Percentiles rank a stretch among this genome's conserved stretches.
phyloP scores from a whole-genome alignment of 2,329 filamentous ascomycete species.

The Botrytis hyacinthi region DNA sequence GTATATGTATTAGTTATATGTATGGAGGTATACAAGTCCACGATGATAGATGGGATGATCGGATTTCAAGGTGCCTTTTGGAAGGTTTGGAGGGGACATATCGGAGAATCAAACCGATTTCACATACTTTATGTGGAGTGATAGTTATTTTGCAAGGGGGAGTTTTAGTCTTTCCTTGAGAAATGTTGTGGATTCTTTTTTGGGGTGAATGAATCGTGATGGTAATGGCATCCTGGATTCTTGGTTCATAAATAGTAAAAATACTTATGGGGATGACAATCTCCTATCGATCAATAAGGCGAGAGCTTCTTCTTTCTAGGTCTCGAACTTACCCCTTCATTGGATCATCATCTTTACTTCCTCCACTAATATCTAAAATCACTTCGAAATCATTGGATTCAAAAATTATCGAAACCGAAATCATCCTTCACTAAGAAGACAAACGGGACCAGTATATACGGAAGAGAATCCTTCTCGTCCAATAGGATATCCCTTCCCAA shows the following conservation, averaged over 20 bases:
- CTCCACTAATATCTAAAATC: background rate
- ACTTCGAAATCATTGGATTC: background rate
- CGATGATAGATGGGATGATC: slow-evolving; percentile 10
- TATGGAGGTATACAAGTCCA: background rate
- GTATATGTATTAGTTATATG: background rate
- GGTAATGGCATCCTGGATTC: background rate
- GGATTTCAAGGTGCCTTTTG: background rate
- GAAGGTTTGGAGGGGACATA: background rate
- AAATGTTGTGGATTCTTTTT: background rate
- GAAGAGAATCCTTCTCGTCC: background rate
- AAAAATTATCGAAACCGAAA: background rate
- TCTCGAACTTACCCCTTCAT: slow-evolving; percentile 7
- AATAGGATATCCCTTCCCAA: slow-evolving; percentile 15
- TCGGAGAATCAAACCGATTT: slow-evolving; percentile 1
- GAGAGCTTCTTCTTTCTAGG: background rate
- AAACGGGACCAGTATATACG: background rate
- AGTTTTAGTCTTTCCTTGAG: background rate
- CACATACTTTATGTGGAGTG: background rate
- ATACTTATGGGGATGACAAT: background rate
- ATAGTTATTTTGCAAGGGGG: background rate
- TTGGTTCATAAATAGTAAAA: background rate
- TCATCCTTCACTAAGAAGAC: background rate
- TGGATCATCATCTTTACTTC: background rate
- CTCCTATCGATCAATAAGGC: slow-evolving; percentile 11
- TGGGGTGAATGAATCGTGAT: background rate